Percentiles rank a stretch among this genome's conserved stretches.
These are phyloP conservation scores for Fusarium sp. DNA, from an alignment of 2,329 filamentous ascomycete species.

Conservation along the genomic window DNA sequence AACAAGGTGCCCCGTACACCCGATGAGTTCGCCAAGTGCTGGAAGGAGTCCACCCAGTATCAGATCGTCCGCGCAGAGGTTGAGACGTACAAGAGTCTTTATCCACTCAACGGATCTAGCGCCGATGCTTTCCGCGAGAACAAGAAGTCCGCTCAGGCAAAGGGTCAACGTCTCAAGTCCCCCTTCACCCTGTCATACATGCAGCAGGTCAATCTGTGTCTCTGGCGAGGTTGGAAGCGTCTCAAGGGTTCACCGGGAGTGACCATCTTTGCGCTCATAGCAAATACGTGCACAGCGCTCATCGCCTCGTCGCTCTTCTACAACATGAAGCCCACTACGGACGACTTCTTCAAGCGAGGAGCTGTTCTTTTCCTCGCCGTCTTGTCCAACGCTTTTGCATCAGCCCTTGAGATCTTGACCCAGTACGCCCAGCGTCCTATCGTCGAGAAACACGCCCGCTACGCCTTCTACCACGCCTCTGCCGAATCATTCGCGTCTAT, in stretches of 20 bases:
- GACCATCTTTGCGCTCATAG: constrained; percentile 22
- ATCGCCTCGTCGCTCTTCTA: constrained; percentile 36
- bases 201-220: constrained; percentile 58
- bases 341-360: constrained; percentile 48
- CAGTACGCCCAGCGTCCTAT: constrained; percentile 53
- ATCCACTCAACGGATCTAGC: constrained; percentile 36
- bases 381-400: constrained; percentile 62
- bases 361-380: constrained; percentile 65
- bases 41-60: constrained; percentile 46
- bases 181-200: constrained; percentile 60
- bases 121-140: constrained; percentile 43
- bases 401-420: constrained; percentile 52
- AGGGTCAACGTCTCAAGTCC: constrained; percentile 57
- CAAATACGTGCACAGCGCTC: constrained; percentile 19
- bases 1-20: constrained; percentile 50
- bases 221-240: constrained; percentile 54
- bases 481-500: constrained; percentile 51
- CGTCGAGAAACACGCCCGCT: constrained; percentile 54
- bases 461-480: constrained; percentile 54
- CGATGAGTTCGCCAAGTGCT: constrained; percentile 52
- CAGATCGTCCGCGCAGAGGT: constrained; percentile 28
- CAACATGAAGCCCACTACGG: constrained; percentile 27
- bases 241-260: constrained; percentile 48
- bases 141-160: constrained; percentile 44
- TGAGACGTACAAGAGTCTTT: constrained; percentile 50